Conservation (phyloP, 495 filamentous ascomycete species). For the Massariosphaeria phaeospora region DNA sequence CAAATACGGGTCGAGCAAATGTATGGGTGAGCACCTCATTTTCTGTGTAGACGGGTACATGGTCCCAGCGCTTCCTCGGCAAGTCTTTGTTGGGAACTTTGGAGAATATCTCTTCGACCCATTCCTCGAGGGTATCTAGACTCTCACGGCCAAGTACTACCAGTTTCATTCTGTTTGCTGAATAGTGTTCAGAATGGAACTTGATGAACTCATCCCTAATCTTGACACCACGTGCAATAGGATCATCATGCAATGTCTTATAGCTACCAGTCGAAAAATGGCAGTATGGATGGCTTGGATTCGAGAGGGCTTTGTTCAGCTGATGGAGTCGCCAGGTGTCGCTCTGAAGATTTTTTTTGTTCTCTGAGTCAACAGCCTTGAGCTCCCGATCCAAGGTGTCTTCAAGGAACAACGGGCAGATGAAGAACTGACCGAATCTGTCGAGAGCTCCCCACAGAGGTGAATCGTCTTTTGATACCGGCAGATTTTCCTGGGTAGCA, state of each 20-base stretch:
- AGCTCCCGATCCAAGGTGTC: slow-evolving; percentile 90
- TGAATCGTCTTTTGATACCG: slow-evolving; percentile 42
- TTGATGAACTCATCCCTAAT: slow-evolving; percentile 91
- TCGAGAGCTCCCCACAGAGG: slow-evolving; percentile 88
- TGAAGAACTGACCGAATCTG: slow-evolving; percentile 96
- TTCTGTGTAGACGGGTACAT: slow-evolving; percentile 61
- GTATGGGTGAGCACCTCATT: slow-evolving; percentile 70
- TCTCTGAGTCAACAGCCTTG: slow-evolving; percentile 91
- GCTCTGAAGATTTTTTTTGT: slow-evolving; percentile 98
- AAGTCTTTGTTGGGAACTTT: slow-evolving; percentile 81
- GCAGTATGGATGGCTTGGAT: slow-evolving; percentile 84
- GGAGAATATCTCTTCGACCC: slow-evolving; percentile 84
- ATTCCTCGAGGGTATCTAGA: slow-evolving; percentile 81
- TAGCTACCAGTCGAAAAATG: slow-evolving; percentile 95
- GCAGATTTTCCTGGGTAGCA: slow-evolving; percentile 27
- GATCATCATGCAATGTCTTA: slow-evolving; percentile 79
- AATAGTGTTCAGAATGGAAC: slow-evolving; percentile 87
- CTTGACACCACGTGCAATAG: slow-evolving; percentile 75
- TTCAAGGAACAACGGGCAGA: slow-evolving; percentile 81
- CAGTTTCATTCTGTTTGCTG: slow-evolving; percentile 93
- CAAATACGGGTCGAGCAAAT: slow-evolving; percentile 97
- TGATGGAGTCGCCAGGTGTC: slow-evolving; percentile 92
- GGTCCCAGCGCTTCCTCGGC: slow-evolving; percentile 74
- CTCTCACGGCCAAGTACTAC: slow-evolving; percentile 83
- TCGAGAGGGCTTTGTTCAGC: slow-evolving; percentile 84